Conservation (phyloP, 2,329 filamentous ascomycete species). For the Xylaria sp. region DNA sequence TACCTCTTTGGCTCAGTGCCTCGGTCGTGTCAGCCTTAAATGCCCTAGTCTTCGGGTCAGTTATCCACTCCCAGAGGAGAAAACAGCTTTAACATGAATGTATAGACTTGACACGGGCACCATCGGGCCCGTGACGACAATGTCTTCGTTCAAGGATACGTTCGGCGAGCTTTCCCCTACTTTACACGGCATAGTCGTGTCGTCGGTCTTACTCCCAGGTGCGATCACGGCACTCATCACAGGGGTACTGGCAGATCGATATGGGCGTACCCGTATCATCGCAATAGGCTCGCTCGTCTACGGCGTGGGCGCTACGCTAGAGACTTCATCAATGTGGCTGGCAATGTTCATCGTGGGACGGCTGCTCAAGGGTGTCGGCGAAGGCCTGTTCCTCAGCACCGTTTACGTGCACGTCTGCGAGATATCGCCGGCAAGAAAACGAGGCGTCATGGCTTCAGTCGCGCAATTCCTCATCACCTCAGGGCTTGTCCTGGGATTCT, state of each 20-base stretch:
- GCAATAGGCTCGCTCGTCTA: slow-evolving; percentile 64
- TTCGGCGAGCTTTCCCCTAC: slow-evolving; percentile 66
- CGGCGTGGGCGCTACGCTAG: slow-evolving; percentile 45
- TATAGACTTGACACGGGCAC: slow-evolving; percentile 31
- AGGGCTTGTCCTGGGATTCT: slow-evolving; percentile 67
- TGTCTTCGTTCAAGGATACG: slow-evolving; percentile 61
- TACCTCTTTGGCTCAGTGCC: slow-evolving; percentile 34
- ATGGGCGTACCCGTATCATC: slow-evolving; percentile 64
- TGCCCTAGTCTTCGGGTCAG: slow-evolving; percentile 39
- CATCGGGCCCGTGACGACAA: slow-evolving; percentile 69
- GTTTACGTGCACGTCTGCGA: slow-evolving; percentile 67
- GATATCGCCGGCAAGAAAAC: slow-evolving; percentile 63
- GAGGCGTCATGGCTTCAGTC: slow-evolving; percentile 63
- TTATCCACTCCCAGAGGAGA: neutral
- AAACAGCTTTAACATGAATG: neutral
- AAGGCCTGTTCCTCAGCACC: slow-evolving; percentile 65
- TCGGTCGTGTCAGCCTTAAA: slow-evolving; percentile 31
- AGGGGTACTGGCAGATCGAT: slow-evolving; percentile 63
- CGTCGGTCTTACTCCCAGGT: slow-evolving; percentile 68
- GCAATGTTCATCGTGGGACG: slow-evolving; percentile 58
- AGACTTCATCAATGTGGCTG: slow-evolving; percentile 40
- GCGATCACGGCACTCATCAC: slow-evolving; percentile 69
- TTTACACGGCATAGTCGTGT: slow-evolving; percentile 69
- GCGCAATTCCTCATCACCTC: slow-evolving; percentile 65
- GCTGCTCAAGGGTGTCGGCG: slow-evolving; percentile 65